Evolutionary conservation across 768 basidiomycete species (phyloP), one percentile per base, ranked within the genome.

Genomic region (Tulasnella sp.): DNA sequence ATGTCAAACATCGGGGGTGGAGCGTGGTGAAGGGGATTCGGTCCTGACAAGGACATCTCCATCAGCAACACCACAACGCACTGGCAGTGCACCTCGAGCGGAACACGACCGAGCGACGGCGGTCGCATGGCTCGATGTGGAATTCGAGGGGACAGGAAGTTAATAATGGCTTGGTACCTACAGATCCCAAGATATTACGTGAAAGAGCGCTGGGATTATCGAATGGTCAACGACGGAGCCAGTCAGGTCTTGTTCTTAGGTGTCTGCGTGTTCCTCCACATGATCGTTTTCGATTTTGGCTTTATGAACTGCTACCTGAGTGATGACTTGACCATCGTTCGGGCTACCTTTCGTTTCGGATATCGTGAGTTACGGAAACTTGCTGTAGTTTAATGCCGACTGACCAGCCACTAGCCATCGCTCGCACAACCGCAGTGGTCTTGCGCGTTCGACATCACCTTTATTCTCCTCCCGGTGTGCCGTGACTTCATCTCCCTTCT

Each of bases 361-460:
- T 97, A 91, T 83, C 82, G 94, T 96, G 81, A 82, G 88, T 84
- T 29, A 67, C 70, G 52, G 39, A 14, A 29, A 37, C 58, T 12
- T 40, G 42, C 7, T 0, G 3, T 22, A n/a, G n/a, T 4, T 14
- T 31, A 34, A 45, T 31, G 6, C 17, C 15, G 25, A 36, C 64
- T 36, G 64, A 25, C 34, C 25, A 25, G 11, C 45, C 9, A 36
- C 15, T 79, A 96, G 95, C 90, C 58, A 91, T 93, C 79, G 94
- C 96, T 71, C 91, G 95, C 83, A 84, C 91, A 2, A 92, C 95
- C 54, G 96, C 96, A 6, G 90, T 97, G 64, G 89, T 96, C 70
- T 88, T 97, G 11, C 94, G 97, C 80, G 87, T 97, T 98, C 82
- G 97, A 96, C 87, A 90, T 96, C 78, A 96, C n/a, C n/a, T n/a